Evolutionary conservation across 1,139 yeast species (phyloP).

Genomic region (Kurtzmaniella quercitrusa): DNA sequence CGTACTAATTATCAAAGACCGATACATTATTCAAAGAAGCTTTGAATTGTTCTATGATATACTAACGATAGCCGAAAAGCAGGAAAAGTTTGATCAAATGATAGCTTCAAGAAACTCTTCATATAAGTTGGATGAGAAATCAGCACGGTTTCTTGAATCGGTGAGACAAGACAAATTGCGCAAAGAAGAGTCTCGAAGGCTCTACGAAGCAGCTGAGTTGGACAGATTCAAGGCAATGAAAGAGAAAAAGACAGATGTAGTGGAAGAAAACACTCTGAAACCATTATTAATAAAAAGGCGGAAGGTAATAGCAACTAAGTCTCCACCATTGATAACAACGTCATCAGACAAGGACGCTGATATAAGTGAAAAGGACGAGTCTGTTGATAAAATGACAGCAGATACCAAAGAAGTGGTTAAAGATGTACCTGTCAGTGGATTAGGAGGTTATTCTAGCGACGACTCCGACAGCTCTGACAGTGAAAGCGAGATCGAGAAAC

Average conservation of each 20-base stretch:
- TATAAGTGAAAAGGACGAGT: not conserved
- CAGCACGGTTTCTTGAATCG: conserved; percentile 24
- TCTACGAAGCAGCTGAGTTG: conserved; percentile 7
- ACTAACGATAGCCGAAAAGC: conserved; percentile 22
- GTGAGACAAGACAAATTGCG: conserved; percentile 16
- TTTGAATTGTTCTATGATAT: conserved; percentile 3
- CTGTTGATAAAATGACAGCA: not conserved
- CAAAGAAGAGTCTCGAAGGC: conserved; percentile 12
- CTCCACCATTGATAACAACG: not conserved
- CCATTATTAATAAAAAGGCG: conserved; percentile 1
- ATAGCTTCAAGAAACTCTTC: conserved; percentile 36
- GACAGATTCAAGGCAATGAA: conserved; percentile 6
- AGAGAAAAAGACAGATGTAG: not conserved
- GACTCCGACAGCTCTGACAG: not conserved
- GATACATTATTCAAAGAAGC: not conserved
- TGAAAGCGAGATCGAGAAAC: conserved; percentile 1
- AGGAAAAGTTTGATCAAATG: conserved; percentile 30
- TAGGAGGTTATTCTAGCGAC: not conserved
- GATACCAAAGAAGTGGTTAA: not conserved
- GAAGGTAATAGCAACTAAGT: not conserved
- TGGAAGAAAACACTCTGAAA: not conserved
- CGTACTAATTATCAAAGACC: conserved; percentile 10
- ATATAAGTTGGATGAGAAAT: conserved; percentile 30
- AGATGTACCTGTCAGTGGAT: not conserved
- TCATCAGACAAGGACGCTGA: not conserved